Base-by-base conservation (phyloP, 352 stramenopile species). In the Phytopythium ostracodes region DNA sequence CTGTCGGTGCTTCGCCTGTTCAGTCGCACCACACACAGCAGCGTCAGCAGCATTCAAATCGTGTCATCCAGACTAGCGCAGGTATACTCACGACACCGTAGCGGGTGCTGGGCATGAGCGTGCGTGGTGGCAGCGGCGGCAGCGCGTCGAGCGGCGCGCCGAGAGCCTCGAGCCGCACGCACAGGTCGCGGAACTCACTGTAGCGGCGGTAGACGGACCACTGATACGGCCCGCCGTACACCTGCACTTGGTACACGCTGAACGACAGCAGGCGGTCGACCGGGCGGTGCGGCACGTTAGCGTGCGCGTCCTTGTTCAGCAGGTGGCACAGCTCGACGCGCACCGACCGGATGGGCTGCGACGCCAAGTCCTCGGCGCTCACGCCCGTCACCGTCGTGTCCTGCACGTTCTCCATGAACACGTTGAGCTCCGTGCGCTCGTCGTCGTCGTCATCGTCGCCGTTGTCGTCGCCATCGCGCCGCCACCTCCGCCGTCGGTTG, bases 191-290 rank as follows among this genome's bases (percentile, higher is more conserved):
- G 58, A 95, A 94, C 62, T 95, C 82, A 59, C 81, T 93, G 60
- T 90, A 95, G 15, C 87, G 82, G n/a, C 87, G 87, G 59, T 87
- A 95, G 14, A 93, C 81, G 6, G 76, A 87, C 87, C 87, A 95
- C 61, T 93, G 84, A 60, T 95, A 95, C 36, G 84, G 84, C 2
- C 84, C 87, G 38, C 87, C 87, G 49, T 91, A 91, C 33, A 93
- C 84, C 66, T 91, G 74, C 42, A 95, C 75, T 64, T 92, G 84
- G 42, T 89, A 95, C 12, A 95, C 84, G 38, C 77, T 89, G 67
- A 95, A 95, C 36, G 84, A 91, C 27, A 91, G 65, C 55, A 95
- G 57, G 36, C 77, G 68, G 67, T 95, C 87, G 62, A 92, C 74
- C 18, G 84, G 60, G 46, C 86, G 84, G 29, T 67, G 61, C 9